phyloP scores from a whole-genome alignment of 306 rosid genomes.

The Abrus precatorius region DNA sequence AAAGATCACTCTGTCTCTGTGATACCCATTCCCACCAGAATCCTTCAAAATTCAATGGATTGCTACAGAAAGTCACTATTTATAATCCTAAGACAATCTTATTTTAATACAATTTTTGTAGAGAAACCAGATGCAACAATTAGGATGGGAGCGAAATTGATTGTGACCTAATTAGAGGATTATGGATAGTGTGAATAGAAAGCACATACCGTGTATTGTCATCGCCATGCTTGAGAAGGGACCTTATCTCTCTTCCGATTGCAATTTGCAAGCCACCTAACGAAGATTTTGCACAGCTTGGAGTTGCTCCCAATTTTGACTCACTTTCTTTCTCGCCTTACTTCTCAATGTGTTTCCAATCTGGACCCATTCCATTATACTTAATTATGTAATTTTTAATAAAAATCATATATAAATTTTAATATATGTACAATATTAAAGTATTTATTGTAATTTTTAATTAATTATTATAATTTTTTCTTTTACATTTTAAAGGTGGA shows the following conservation, averaged over 20 bases:
- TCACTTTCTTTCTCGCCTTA: not conserved
- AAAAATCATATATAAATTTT: too few species aligned
- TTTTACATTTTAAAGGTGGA: too few species aligned
- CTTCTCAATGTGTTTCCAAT: too few species aligned
- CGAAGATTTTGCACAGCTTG: slow-evolving; percentile 25
- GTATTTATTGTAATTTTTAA: too few species aligned
- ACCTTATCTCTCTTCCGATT: not conserved
- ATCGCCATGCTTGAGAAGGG: slow-evolving; percentile 56
- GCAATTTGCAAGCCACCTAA: slow-evolving; percentile 32
- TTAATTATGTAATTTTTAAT: too few species aligned
- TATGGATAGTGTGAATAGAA: slow-evolving; percentile 19
- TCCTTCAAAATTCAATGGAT: not conserved
- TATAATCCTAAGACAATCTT: slow-evolving; percentile 35
- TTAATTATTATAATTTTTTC: too few species aligned
- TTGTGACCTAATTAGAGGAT: slow-evolving; percentile 34
- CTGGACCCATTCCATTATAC: too few species aligned
- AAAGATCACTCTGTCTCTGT: not conserved
- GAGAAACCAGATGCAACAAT: not conserved
- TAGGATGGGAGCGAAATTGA: slow-evolving; percentile 29
- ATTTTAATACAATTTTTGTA: not conserved
- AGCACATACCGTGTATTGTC: slow-evolving; percentile 58
- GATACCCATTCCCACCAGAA: not conserved
- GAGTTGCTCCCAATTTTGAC: slow-evolving; percentile 1
- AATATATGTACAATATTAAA: too few species aligned
- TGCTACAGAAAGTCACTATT: not conserved